phyloP scores from a whole-genome alignment of 257 asterid genomes.

The Coffea canephora region DNA sequence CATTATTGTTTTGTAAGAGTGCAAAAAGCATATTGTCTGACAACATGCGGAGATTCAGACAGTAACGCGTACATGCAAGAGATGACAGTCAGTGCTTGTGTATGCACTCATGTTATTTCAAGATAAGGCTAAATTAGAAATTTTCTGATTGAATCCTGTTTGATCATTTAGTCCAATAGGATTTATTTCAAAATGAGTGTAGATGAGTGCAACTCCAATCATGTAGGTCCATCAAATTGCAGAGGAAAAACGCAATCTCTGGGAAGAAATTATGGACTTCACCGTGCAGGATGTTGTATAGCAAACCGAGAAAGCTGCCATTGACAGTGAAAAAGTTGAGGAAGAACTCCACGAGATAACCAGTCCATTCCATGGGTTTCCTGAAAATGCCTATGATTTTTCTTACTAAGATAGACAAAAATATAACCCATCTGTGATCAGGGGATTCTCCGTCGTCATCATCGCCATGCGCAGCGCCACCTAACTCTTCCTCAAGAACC shows the following conservation, averaged over 20 bases:
- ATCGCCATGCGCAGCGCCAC: slow-evolving; percentile 8
- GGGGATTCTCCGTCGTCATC: slow-evolving; percentile 16
- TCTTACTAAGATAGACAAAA: slow-evolving; percentile 62
- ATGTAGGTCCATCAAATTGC: neutral
- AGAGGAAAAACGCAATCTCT: neutral
- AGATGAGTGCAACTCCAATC: neutral
- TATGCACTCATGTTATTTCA: neutral
- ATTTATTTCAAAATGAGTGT: neutral
- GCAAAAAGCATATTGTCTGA: neutral
- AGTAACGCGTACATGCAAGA: neutral
- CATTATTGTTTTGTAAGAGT: neutral
- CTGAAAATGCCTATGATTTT: slow-evolving; percentile 54
- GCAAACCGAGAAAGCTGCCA: slow-evolving; percentile 54
- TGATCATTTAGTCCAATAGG: neutral
- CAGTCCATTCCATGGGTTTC: slow-evolving; percentile 76
- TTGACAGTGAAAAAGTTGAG: slow-evolving; percentile 73
- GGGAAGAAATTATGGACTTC: slow-evolving; percentile 5
- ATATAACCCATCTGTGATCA: slow-evolving; percentile 74
- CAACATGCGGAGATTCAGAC: neutral
- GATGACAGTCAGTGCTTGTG: neutral
- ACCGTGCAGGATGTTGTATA: slow-evolving; percentile 56
- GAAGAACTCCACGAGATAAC: slow-evolving; percentile 62
- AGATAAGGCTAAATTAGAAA: neutral
- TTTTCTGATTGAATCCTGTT: no score
- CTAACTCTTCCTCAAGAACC: slow-evolving; percentile 16